Evolutionary conservation across 306 rosid genomes (phyloP), one percentile per base, ranked within the genome.

Genomic region (Dalbergia cochinchinensis): DNA sequence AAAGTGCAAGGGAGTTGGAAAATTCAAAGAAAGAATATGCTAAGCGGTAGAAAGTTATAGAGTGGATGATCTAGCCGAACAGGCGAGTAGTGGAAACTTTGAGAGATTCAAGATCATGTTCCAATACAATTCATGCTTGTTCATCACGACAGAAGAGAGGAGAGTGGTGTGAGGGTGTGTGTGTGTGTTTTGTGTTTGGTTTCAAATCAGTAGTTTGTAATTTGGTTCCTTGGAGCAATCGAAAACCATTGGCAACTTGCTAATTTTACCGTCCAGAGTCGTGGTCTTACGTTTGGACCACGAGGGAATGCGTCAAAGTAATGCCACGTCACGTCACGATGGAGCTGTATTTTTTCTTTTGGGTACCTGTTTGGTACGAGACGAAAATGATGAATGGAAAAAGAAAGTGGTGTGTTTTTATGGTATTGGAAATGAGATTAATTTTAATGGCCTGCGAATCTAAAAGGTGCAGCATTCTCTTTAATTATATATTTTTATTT

Each of bases 281-380:
- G 0, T 80, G 77, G 85, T 75, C 81, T 67, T 53, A 41, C 51
- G 41, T 72, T 69, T 61, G 35, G 73, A 70, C 73, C 78, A 70
- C 85, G 10, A 61, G 67, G 62, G 88, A 76, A 76, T 58, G 73
- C 68, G 97, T 90, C 90, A 90, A 92, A 92, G 45, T 69, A 90
- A 33, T 73, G 85, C 85, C 87, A 88, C 89, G 81, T 80, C 87
- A 88, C 89, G 81, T 80, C 87, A 65, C 14, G 8, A 34, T 81
- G 3, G 2, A 1, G 22, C 14, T 59, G 31, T 39, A 51, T 51
- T 31, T 44, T 44, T 10, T 10, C 12, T 44, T 44, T 8, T 13
- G 12, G 9, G 50, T 7, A 44, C 50, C 11, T 44, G 50, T 10
- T 44, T 44, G 50, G 50, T 6, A 44, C 12, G 50, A 44, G 50